A percentile compares a stretch with the other conserved stretches of the same genome.
Evolutionary conservation across 2,329 filamentous ascomycete species (phyloP).

Genomic region (Beauveria medogensis): DNA sequence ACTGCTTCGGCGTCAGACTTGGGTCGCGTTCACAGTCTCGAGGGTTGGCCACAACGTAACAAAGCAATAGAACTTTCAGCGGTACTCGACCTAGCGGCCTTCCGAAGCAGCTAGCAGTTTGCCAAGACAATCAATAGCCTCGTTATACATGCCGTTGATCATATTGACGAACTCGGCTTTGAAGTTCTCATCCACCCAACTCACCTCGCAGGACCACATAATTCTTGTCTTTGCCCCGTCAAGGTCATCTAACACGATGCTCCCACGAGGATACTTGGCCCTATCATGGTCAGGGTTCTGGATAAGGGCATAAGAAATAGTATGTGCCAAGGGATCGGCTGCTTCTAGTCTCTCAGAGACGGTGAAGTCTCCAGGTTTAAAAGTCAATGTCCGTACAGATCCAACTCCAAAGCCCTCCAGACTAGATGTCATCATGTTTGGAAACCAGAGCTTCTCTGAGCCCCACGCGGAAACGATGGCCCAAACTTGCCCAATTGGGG

Average conservation of each 20-base stretch:
- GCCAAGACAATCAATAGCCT: neutral
- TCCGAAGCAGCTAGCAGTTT: neutral
- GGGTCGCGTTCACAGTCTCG: too few relatives aligned
- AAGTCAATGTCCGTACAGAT: neutral
- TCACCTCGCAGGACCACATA: neutral
- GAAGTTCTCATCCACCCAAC: neutral
- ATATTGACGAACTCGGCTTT: neutral
- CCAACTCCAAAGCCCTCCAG: neutral
- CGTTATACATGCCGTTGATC: neutral
- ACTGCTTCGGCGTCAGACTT: neutral
- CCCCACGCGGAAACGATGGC: neutral
- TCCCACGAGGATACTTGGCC: neutral
- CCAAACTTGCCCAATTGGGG: neutral
- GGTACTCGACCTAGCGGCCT: neutral
- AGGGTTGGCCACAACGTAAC: neutral
- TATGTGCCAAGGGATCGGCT: neutral
- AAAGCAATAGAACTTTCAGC: neutral
- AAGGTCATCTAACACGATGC: neutral
- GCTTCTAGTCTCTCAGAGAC: neutral
- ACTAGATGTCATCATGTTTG: neutral
- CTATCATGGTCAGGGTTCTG: neutral
- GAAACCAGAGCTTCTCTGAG: neutral
- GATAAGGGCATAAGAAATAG: neutral
- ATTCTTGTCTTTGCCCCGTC: neutral
- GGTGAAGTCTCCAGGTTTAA: neutral